Evolutionary conservation across 2,329 filamentous ascomycete genomes (phyloP).

Genomic region (Hypomyces perniciosus): DNA sequence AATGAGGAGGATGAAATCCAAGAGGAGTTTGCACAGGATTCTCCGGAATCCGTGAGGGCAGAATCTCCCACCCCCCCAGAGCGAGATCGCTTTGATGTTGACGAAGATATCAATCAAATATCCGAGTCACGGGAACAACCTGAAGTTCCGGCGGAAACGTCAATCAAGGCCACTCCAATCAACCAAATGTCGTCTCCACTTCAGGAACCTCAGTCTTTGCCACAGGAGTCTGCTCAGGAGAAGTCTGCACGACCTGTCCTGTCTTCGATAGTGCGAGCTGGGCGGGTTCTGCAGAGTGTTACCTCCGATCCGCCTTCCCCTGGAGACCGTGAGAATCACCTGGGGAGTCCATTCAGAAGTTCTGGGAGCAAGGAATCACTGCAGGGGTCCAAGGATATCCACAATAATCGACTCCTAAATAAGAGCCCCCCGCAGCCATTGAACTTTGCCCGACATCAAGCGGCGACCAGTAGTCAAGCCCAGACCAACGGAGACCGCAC

Average conservation of each 20-base stretch:
- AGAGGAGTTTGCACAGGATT: neutral
- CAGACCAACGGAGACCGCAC: constrained; percentile 22
- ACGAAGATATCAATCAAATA: constrained; percentile 14
- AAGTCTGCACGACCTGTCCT: constrained; percentile 38
- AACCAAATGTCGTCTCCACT: constrained; percentile 34
- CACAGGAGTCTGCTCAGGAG: constrained; percentile 23
- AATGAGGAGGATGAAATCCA: neutral
- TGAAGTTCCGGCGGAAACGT: constrained; percentile 11
- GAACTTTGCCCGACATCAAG: constrained; percentile 10
- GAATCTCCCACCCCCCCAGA: neutral
- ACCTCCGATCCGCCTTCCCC: constrained; percentile 55
- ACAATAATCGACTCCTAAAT: constrained; percentile 21
- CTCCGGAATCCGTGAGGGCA: neutral
- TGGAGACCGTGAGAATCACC: constrained; percentile 41
- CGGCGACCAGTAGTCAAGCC: constrained; percentile 13
- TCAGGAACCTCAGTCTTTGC: constrained; percentile 28
- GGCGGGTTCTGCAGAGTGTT: constrained; percentile 50
- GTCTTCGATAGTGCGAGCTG: constrained; percentile 54
- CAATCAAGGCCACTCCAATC: constrained; percentile 29
- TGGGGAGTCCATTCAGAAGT: constrained; percentile 51
- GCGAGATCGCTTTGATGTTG: constrained; percentile 1
- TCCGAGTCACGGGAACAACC: constrained; percentile 9
- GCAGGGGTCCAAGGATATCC: constrained; percentile 22
- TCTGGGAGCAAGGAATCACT: constrained; percentile 32
- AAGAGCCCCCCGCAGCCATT: constrained; percentile 25